These are phyloP conservation scores for Didymella pomorum DNA, from an alignment of 2,329 filamentous ascomycete genomes.

Conservation along the genomic window DNA sequence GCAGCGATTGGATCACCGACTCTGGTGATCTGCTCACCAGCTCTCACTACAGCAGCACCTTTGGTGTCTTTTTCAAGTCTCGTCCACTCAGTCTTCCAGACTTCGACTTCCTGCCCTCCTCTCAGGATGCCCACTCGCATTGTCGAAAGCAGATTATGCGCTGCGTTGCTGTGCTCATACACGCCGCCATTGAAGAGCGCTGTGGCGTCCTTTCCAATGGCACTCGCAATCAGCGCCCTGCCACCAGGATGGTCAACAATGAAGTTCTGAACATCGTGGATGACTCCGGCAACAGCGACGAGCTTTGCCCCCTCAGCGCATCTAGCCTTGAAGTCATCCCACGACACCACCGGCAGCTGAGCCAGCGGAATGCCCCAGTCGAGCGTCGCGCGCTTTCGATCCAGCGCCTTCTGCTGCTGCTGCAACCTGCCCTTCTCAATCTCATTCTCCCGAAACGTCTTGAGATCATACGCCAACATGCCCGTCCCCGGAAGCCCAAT, in stretches of 20 bases:
- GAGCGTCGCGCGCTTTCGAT: conserved; percentile 45
- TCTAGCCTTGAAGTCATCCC: conserved; percentile 48
- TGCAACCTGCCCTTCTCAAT: conserved; percentile 54
- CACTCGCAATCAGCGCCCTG: conserved; percentile 46
- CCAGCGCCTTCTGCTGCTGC: conserved; percentile 52
- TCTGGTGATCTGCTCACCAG: conserved; percentile 82
- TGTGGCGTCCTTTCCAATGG: conserved; percentile 51
- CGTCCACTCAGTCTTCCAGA: conserved; percentile 45
- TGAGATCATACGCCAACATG: conserved; percentile 48
- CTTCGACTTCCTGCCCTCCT: conserved; percentile 52
- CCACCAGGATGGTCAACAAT: conserved; percentile 51
- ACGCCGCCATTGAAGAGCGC: conserved; percentile 53
- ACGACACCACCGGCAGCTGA: conserved; percentile 49
- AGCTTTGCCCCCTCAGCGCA: conserved; percentile 43
- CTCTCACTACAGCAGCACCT: conserved; percentile 79
- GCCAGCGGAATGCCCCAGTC: conserved; percentile 51
- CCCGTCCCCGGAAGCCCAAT: conserved; percentile 36
- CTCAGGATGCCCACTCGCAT: conserved; percentile 51
- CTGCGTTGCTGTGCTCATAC: conserved; percentile 52
- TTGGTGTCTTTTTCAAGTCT: conserved; percentile 75
- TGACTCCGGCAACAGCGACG: conserved; percentile 49
- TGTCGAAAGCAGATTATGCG: conserved; percentile 51
- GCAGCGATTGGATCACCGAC: conserved; percentile 76
- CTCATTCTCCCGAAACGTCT: conserved; percentile 52
- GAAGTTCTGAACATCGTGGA: conserved; percentile 51